These are phyloP conservation scores for Plectranthus barbatus DNA, from an alignment of 257 asterid species.

Conservation along the genomic window DNA sequence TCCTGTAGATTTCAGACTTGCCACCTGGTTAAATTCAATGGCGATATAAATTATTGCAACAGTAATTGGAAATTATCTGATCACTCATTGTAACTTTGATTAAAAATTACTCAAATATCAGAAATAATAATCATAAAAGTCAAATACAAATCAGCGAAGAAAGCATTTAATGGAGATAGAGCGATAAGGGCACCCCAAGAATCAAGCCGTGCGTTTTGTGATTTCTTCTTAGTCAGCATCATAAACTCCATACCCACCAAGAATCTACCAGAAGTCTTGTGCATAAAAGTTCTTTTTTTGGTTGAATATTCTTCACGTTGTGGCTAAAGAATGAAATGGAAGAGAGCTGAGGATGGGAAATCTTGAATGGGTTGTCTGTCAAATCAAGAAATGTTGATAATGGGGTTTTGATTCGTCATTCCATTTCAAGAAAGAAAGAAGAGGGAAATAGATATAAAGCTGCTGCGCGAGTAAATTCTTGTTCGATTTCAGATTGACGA, in stretches of 20 bases:
- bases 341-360: neutral
- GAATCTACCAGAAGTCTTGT: neutral
- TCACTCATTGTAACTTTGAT: neutral
- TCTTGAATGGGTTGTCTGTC: conserved; percentile 9
- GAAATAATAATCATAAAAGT: neutral
- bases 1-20: too few relatives aligned
- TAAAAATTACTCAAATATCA: neutral
- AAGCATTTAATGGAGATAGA: neutral
- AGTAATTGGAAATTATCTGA: neutral
- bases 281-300: neutral
- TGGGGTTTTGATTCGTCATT: neutral
- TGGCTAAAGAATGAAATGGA: conserved; percentile 1
- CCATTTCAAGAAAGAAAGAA: neutral
- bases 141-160: neutral
- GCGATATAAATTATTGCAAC: neutral
- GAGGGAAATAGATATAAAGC: neutral
- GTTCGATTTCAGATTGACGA: too few relatives aligned
- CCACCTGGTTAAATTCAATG: neutral
- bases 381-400: conserved; percentile 5
- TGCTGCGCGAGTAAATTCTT: too few relatives aligned
- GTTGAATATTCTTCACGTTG: neutral
- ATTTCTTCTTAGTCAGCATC: neutral
- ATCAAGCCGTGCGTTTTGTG: neutral
- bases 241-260: neutral
- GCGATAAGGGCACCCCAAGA: neutral